Base-by-base conservation (phyloP, 345 rosid species). In the Arabidopsis suecica region DNA sequence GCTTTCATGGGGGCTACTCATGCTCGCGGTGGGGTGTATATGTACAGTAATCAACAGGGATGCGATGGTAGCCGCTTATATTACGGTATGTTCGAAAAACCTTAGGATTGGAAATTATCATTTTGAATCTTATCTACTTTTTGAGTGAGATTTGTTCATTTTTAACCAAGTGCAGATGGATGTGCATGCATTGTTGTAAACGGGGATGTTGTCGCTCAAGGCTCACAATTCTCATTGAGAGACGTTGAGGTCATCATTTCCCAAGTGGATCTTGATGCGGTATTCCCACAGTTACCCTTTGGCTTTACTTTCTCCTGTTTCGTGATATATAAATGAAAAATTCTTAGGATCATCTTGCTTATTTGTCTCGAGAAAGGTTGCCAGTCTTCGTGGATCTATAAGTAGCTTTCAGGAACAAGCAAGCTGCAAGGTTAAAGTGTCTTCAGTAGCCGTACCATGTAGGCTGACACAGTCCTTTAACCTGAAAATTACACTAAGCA, bases 1-100 rank as follows among this genome's bases (percentile, higher is more conserved):
- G 86, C 96, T 69, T 88, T 92, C 74, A 88, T 85, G 58, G 89
- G 90, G 38, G 96, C 93, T 64, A 95, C 98, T 79, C 86, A 87
- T 58, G 68, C 82, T 62, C 93, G 92, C 4, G 99, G 99, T 75
- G 97, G 99, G 42, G 93, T 95, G 66, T 95, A 95, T 81, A 84
- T 95, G 88, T 95, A 95, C 80, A 92, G 99, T 77, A 95, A 95
- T 84, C 99, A 90, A 4, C 96, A 93, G 75, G 99, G 99, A 69
- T 95, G 99, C 61, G 99, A 95, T 84, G 99, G 99, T 42, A 80
- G 93, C 63, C 93, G 97, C 70, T 87, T 92, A 51, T 95, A 95
- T 81, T 92, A 88, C 56, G 99, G 97, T 95, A 81, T 72, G 18
- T 37, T 41, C 30, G 3, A 60, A n/a, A 4, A 65, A 59, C 33